Evolutionary conservation across 352 stramenopile species (phyloP).

Genomic region (Pilasporangium apinafurcum): DNA sequence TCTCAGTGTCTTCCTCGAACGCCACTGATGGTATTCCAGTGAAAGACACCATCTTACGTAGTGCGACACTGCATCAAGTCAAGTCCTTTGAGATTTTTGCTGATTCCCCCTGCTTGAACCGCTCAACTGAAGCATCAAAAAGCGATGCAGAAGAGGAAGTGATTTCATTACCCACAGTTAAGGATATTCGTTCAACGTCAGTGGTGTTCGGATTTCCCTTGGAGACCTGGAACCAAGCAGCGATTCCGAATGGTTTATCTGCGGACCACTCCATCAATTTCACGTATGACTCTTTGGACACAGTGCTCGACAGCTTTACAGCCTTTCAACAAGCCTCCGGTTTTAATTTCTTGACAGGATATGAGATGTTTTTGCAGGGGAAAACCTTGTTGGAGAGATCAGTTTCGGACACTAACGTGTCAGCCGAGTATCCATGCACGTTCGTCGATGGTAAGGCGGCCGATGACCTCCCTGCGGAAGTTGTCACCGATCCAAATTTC

Average conservation of each 20-base stretch:
- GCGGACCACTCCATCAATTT: neutral
- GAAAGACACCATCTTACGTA: conserved; percentile 6
- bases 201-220: conserved; percentile 5
- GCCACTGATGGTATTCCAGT: neutral
- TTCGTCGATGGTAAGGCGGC: conserved; percentile 1
- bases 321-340: neutral
- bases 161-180: conserved; percentile 2
- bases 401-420: conserved; percentile 2
- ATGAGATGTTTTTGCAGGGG: conserved; percentile 6
- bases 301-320: neutral
- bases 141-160: neutral
- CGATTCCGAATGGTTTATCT: neutral
- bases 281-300: neutral
- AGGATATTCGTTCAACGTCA: conserved; percentile 1
- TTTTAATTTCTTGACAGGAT: conserved; percentile 1
- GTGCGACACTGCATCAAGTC: neutral
- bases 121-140: neutral
- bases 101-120: neutral
- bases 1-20: neutral
- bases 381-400: conserved; percentile 3
- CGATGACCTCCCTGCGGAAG: neutral
- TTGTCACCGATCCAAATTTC: neutral
- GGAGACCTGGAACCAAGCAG: conserved; percentile 2
- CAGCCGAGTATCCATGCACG: conserved; percentile 1
- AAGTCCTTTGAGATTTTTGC: conserved; percentile 5